These are phyloP conservation scores for Pichia sp. DNA, from an alignment of 1,139 yeast genomes.

Conservation along the genomic window DNA sequence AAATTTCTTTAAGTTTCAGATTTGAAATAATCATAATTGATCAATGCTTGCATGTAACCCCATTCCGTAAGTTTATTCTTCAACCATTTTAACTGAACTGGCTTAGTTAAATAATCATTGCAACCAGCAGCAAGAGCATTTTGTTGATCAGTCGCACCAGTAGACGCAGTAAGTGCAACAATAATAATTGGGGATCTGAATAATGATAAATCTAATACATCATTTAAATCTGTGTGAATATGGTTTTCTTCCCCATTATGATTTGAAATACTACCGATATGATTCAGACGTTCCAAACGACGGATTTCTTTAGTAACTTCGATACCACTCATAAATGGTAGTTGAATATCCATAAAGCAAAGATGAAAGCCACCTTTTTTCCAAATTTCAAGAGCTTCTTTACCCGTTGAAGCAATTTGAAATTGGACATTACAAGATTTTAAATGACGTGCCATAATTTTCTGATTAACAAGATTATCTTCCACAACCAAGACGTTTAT, in stretches of 20 bases:
- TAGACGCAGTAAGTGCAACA: slow-evolving; percentile 91
- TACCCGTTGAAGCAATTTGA: slow-evolving; percentile 83
- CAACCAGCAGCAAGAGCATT: slow-evolving; percentile 96
- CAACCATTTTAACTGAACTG: slow-evolving; percentile 90
- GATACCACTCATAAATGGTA: slow-evolving; percentile 89
- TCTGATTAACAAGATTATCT: slow-evolving; percentile 91
- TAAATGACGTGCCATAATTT: slow-evolving; percentile 86
- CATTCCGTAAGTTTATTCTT: slow-evolving; percentile 93
- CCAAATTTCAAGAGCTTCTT: slow-evolving; percentile 91
- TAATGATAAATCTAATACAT: slow-evolving; percentile 48
- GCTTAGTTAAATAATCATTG: slow-evolving; percentile 93
- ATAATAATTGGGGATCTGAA: slow-evolving; percentile 91
- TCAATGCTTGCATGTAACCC: slow-evolving; percentile 95
- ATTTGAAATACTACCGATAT: slow-evolving; percentile 55
- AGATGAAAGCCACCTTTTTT: slow-evolving; percentile 85
- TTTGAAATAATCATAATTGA: slow-evolving; percentile 79
- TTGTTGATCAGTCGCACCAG: slow-evolving; percentile 78
- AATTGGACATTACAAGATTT: slow-evolving; percentile 80
- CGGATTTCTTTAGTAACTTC: slow-evolving; percentile 90
- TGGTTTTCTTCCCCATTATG: slow-evolving; percentile 1
- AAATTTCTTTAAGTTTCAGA: slow-evolving; percentile 14
- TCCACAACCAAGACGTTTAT: slow-evolving; percentile 90
- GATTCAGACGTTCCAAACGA: slow-evolving; percentile 69
- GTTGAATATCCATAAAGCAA: slow-evolving; percentile 89
- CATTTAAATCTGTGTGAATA: slow-evolving; percentile 29